These are phyloP conservation scores for Flaveria robusta DNA, from an alignment of 129 eudicot species.

Conservation along the genomic window DNA sequence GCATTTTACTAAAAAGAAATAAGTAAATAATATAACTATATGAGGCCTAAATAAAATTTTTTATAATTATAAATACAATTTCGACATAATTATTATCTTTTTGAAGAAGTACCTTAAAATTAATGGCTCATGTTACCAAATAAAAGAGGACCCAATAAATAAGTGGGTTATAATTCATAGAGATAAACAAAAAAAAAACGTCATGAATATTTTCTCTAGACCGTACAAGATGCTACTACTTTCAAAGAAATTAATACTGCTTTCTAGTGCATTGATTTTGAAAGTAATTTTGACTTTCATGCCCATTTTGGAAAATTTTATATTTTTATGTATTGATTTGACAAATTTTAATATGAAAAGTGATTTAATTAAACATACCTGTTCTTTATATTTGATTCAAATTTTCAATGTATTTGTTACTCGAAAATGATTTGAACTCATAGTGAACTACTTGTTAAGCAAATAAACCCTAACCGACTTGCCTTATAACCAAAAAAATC, in stretches of 20 bases:
- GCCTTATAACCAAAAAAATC: too few species aligned
- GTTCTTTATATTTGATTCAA: neutral
- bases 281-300: slow-evolving; percentile 28
- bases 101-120: neutral
- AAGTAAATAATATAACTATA: too few species aligned
- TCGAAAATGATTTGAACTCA: too few species aligned
- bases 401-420: too few species aligned
- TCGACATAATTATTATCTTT: neutral
- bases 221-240: slow-evolving; percentile 27
- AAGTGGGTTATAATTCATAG: slow-evolving; percentile 10
- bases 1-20: too few species aligned
- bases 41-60: too few species aligned
- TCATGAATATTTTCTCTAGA: slow-evolving; percentile 5
- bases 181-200: slow-evolving; percentile 16
- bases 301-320: slow-evolving; percentile 4
- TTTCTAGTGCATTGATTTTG: neutral
- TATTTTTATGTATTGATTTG: slow-evolving; percentile 13
- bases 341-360: neutral
- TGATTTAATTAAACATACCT: neutral
- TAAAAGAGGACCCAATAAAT: slow-evolving; percentile 2
- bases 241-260: slow-evolving; percentile 16
- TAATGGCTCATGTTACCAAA: neutral
- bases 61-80: neutral
- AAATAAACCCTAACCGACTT: too few species aligned
- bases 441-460: too few species aligned